Percentiles rank a stretch among this genome's conserved stretches.
phyloP scores from a whole-genome alignment of 2,329 filamentous ascomycete genomes.

The Trichoderma hamatum region DNA sequence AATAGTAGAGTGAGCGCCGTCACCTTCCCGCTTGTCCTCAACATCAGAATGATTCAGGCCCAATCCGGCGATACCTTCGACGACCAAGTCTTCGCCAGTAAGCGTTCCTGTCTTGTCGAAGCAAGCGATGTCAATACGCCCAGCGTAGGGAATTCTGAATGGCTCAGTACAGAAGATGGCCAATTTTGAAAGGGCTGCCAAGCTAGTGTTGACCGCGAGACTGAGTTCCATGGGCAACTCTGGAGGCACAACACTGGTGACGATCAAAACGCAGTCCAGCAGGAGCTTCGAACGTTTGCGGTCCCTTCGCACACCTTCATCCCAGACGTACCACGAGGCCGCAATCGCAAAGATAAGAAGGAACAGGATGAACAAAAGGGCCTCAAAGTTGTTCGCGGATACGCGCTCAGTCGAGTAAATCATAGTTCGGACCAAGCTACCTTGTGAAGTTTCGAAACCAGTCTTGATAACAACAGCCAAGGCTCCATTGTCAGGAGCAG shows the following conservation, averaged over 20 bases:
- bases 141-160: conserved; percentile 95
- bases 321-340: conserved; percentile 98
- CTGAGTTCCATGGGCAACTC: conserved; percentile 98
- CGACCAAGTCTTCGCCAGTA: conserved; percentile 93
- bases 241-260: conserved; percentile 97
- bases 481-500: conserved; percentile 91
- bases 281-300: conserved; percentile 97
- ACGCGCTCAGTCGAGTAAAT: conserved; percentile 99
- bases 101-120: conserved; percentile 98
- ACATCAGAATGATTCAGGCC: conserved; percentile 70
- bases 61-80: conserved; percentile 93
- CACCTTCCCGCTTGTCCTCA: conserved; percentile 66
- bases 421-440: conserved; percentile 97
- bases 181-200: conserved; percentile 90
- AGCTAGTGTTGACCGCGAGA: conserved; percentile 94
- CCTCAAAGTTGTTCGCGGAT: conserved; percentile 96
- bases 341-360: conserved; percentile 94
- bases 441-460: conserved; percentile 97
- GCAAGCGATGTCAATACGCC: conserved; percentile 92
- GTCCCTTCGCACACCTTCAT: conserved; percentile 90
- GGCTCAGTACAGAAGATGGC: conserved; percentile 99
- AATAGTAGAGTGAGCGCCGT: conserved; percentile 83
- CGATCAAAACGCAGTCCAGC: conserved; percentile 94
- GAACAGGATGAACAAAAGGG: conserved; percentile 96
- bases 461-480: conserved; percentile 96